Percentiles rank a stretch among this genome's conserved stretches.
These are phyloP conservation scores for Auxenochlorella pyrenoidosa DNA, from an alignment of 139 green algal species.

Conservation along the genomic window DNA sequence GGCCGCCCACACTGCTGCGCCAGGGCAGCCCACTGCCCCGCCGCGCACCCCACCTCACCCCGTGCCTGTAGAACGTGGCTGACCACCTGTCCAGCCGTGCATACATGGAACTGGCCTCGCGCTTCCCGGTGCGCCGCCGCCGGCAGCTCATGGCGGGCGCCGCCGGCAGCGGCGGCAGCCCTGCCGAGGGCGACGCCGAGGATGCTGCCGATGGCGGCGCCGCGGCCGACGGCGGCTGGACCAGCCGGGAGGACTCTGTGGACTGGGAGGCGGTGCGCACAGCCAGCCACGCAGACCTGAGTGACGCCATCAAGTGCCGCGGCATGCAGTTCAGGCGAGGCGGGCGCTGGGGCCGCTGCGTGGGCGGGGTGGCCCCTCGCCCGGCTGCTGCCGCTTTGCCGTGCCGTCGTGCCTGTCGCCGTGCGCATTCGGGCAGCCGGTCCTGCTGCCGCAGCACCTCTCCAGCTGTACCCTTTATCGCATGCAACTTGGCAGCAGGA, in stretches of 20 bases:
- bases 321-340: constrained; percentile 56
- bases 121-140: constrained; percentile 48
- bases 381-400: too few species aligned
- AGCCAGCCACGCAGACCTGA: constrained; percentile 44
- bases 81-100: constrained; percentile 84
- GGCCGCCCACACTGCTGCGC: too few species aligned
- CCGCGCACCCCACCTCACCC: background rate
- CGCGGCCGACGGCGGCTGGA: background rate
- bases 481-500: too few species aligned
- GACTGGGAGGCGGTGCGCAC: constrained; percentile 73
- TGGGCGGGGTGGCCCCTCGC: too few species aligned
- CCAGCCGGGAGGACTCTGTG: constrained; percentile 45
- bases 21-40: background rate
- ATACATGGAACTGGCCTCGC: constrained; percentile 78
- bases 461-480: too few species aligned
- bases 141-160: background rate
- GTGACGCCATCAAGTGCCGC: constrained; percentile 62
- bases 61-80: constrained; percentile 69
- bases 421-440: too few species aligned
- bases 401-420: too few species aligned
- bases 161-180: background rate
- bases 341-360: too few species aligned
- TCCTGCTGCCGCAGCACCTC: too few species aligned
- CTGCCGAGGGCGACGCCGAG: background rate
- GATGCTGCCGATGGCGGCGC: background rate